A percentile compares a stretch with the other conserved stretches of the same genome.
Evolutionary conservation across 2,329 filamentous ascomycete species (phyloP).

Genomic region (Dryadomyces quercivorus): DNA sequence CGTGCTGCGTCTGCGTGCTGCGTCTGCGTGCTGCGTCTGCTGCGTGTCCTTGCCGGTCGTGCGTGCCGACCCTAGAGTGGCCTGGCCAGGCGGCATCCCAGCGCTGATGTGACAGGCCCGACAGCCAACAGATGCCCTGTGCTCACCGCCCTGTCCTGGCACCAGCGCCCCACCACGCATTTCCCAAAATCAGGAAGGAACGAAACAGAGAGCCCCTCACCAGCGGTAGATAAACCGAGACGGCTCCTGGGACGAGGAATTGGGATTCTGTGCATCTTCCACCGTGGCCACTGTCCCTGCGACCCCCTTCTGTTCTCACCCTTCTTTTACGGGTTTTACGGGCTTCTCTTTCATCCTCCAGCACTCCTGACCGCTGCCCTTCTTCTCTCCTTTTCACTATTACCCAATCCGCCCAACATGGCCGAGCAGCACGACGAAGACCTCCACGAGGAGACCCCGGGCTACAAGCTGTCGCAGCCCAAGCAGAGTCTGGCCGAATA

Average conservation of each 20-base stretch:
- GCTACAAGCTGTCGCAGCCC: constrained; percentile 92
- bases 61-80: background rate
- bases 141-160: constrained; percentile 1
- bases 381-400: background rate
- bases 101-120: background rate
- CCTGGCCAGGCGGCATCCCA: background rate
- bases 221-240: background rate
- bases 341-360: background rate
- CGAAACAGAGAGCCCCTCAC: constrained; percentile 2
- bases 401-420: constrained; percentile 36
- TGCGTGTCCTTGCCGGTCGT: no score
- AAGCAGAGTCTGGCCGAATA: constrained; percentile 97
- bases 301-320: background rate
- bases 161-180: constrained; percentile 2
- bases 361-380: constrained; percentile 1
- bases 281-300: background rate
- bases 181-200: background rate
- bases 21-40: no score
- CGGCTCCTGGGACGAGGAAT: background rate
- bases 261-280: background rate
- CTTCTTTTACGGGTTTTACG: background rate
- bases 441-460: constrained; percentile 75
- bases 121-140: background rate
- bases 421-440: constrained; percentile 55
- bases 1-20: no score